Conservation (phyloP, 805 yeast species). For the Schizosaccharomyces osmophilus region DNA sequence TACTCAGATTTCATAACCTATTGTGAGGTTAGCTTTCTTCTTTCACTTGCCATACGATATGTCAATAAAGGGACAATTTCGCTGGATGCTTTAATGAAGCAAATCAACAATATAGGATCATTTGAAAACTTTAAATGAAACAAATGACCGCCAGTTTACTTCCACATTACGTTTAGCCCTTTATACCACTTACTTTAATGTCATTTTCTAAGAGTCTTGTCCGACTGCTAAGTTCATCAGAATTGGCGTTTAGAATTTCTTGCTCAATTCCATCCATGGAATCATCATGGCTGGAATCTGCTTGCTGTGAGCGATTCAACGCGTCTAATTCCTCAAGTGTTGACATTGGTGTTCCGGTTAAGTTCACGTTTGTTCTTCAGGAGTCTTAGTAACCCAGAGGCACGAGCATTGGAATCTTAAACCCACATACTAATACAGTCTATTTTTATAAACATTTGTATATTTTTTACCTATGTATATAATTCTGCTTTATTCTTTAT, state of each 20-base stretch:
- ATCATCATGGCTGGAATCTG: slow-evolving; percentile 5
- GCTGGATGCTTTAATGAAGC: too few relatives aligned
- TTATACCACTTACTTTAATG: slow-evolving; percentile 35
- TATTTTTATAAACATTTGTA: too few relatives aligned
- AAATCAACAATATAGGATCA: too few relatives aligned
- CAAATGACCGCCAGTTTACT: not conserved
- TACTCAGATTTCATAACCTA: slow-evolving; percentile 32
- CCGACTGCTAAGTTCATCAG: slow-evolving; percentile 64
- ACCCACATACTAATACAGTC: too few relatives aligned
- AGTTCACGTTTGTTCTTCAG: too few relatives aligned
- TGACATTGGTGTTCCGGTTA: slow-evolving; percentile 1
- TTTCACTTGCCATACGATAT: not conserved
- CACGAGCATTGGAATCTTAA: too few relatives aligned
- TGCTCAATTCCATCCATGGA: slow-evolving; percentile 43
- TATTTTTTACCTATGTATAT: too few relatives aligned
- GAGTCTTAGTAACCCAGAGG: too few relatives aligned
- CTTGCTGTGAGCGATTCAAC: not conserved
- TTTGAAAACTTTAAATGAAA: too few relatives aligned
- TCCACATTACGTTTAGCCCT: not conserved
- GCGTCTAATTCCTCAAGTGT: slow-evolving; percentile 2
- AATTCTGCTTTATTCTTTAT: too few relatives aligned
- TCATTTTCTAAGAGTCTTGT: slow-evolving; percentile 79
- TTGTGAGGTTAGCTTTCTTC: too few relatives aligned
- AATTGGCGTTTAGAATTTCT: slow-evolving; percentile 55
- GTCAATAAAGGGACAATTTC: not conserved